Evolutionary conservation across 148 eudicot genomes (phyloP).

Genomic region (Rhododendron ovatum): DNA sequence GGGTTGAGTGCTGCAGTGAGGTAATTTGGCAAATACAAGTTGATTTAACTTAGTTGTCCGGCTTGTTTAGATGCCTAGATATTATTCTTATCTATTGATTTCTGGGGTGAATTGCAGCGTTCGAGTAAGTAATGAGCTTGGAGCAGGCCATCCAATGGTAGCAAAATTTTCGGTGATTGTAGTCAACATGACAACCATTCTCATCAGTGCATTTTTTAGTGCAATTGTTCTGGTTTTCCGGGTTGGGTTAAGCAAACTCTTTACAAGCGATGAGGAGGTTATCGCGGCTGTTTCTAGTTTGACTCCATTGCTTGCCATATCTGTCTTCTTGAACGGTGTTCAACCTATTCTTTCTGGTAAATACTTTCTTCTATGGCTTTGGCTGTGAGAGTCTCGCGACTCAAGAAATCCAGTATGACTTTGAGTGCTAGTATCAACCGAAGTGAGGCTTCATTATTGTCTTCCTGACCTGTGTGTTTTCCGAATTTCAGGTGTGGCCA

Average conservation of each 20-base stretch:
- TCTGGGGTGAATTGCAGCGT: neutral
- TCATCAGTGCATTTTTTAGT: conserved; percentile 33
- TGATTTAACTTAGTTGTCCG: neutral
- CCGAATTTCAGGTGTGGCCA: conserved; percentile 41
- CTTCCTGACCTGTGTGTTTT: neutral
- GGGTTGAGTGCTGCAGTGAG: conserved; percentile 50
- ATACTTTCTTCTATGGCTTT: neutral
- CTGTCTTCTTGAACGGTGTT: conserved; percentile 44
- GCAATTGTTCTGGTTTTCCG: conserved; percentile 36
- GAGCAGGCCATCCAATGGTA: conserved; percentile 44
- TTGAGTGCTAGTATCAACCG: neutral
- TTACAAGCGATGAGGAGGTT: conserved; percentile 43
- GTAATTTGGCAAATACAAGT: conserved; percentile 4
- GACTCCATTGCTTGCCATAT: conserved; percentile 48
- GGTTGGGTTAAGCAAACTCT: conserved; percentile 35
- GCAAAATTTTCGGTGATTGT: conserved; percentile 41
- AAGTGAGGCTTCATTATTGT: neutral
- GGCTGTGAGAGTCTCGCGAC: neutral
- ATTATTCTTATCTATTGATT: neutral
- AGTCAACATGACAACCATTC: conserved; percentile 33
- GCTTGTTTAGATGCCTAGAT: neutral
- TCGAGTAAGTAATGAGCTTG: conserved; percentile 43
- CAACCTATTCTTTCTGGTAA: conserved; percentile 53
- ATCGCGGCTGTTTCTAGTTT: conserved; percentile 32
- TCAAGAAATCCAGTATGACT: neutral